Percentiles rank a stretch among this genome's conserved stretches.
These are phyloP conservation scores for Fusarium subglutinans DNA, from an alignment of 2,329 filamentous ascomycete species.

Conservation along the genomic window DNA sequence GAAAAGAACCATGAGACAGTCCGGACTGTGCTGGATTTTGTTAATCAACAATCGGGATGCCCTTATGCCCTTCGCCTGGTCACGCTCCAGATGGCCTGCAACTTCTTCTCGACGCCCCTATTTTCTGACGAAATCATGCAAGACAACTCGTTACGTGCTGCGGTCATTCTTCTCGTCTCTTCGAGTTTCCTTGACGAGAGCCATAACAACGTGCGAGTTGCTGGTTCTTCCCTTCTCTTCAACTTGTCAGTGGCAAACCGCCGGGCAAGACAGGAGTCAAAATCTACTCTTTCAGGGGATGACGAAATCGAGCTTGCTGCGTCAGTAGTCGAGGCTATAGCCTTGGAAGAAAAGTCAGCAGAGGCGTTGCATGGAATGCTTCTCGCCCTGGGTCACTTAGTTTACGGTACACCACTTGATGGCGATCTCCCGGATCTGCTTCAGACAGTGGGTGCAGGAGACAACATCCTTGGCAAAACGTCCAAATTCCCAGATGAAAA, in stretches of 20 bases:
- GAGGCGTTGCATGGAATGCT: conserved; percentile 83
- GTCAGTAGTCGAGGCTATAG: conserved; percentile 78
- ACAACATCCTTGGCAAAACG: conserved; percentile 68
- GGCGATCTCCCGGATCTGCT: conserved; percentile 85
- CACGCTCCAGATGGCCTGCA: conserved; percentile 83
- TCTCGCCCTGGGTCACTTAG: conserved; percentile 77
- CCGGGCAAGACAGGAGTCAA: conserved; percentile 65
- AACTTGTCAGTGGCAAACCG: conserved; percentile 81
- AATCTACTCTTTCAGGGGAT: conserved; percentile 69
- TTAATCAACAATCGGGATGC: conserved; percentile 65
- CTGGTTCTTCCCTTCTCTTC: conserved; percentile 83
- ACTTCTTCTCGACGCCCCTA: conserved; percentile 80
- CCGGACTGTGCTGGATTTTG: conserved; percentile 65
- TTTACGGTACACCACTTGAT: conserved; percentile 74
- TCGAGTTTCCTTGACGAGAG: conserved; percentile 81
- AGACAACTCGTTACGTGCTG: conserved; percentile 60
- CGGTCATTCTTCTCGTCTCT: conserved; percentile 75
- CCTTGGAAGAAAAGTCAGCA: conserved; percentile 65
- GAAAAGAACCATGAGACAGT: conserved; percentile 74
- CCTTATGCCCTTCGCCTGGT: conserved; percentile 88
- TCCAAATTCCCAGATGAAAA: conserved; percentile 65
- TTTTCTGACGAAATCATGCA: conserved; percentile 72
- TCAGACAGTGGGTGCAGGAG: conserved; percentile 77
- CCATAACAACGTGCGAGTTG: conserved; percentile 79
- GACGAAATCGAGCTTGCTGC: conserved; percentile 85